Percentiles rank a stretch among this genome's conserved stretches.
Evolutionary conservation across 1,284 basidiomycete species (phyloP).

Genomic region (Melampsora larici-populina): DNA sequence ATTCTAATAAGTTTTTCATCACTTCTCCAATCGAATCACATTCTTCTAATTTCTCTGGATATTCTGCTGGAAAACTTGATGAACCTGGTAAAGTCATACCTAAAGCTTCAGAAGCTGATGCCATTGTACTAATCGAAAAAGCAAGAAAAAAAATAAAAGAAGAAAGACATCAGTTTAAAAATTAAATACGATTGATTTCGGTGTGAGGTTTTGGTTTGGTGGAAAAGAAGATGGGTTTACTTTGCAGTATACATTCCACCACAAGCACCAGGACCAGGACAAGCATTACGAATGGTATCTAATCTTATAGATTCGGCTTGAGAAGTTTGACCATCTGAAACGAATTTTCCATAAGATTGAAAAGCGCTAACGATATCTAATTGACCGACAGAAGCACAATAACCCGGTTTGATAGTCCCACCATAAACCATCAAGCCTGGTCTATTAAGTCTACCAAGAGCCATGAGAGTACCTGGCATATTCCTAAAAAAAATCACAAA

Average conservation of each 20-base stretch:
- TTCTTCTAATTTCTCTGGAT: constrained; percentile 71
- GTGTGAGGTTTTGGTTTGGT: constrained; percentile 49
- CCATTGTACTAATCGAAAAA: constrained; percentile 73
- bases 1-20: constrained; percentile 74
- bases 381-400: constrained; percentile 67
- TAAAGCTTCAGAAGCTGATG: constrained; percentile 82
- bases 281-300: constrained; percentile 81
- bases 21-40: constrained; percentile 77
- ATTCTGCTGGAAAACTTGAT: constrained; percentile 71
- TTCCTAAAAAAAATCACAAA: constrained; percentile 61
- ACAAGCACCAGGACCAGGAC: constrained; percentile 91
- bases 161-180: constrained; percentile 48
- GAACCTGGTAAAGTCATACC: constrained; percentile 93
- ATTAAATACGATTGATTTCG: constrained; percentile 45
- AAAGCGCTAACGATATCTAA: constrained; percentile 93
- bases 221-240: constrained; percentile 58
- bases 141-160: constrained; percentile 52
- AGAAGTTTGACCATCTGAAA: constrained; percentile 78
- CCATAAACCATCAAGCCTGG: constrained; percentile 96
- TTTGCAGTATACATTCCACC: constrained; percentile 70
- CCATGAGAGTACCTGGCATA: constrained; percentile 93
- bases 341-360: constrained; percentile 88
- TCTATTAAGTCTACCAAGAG: constrained; percentile 84
- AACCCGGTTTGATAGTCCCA: constrained; percentile 84
- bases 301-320: constrained; percentile 66